Evolutionary conservation across 2,329 filamentous ascomycete genomes (phyloP).

Genomic region (Fusarium miscanthi): DNA sequence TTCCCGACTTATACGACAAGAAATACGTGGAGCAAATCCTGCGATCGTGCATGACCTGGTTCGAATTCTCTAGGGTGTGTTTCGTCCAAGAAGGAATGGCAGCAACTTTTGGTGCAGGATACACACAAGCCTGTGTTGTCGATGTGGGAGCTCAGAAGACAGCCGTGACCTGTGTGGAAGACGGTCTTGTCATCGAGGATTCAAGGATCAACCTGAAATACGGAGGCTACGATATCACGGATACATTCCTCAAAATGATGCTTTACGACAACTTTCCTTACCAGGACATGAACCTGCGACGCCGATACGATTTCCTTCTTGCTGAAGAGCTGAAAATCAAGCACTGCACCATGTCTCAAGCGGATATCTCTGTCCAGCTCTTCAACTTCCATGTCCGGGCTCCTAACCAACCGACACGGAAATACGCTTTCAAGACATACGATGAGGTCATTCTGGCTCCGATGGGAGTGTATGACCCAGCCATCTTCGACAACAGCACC

Average conservation of each 20-base stretch:
- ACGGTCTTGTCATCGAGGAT: conserved; percentile 93
- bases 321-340: conserved; percentile 97
- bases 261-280: conserved; percentile 96
- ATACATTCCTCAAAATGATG: conserved; percentile 98
- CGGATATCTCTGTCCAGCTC: conserved; percentile 87
- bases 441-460: conserved; percentile 95
- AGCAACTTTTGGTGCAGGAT: conserved; percentile 93
- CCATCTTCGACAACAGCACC: conserved; percentile 82
- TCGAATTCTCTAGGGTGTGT: conserved; percentile 88
- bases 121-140: conserved; percentile 92
- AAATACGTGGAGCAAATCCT: conserved; percentile 87
- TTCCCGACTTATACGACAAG: conserved; percentile 97
- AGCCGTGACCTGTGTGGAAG: conserved; percentile 95
- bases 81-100: conserved; percentile 97
- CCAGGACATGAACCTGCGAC: conserved; percentile 88
- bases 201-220: conserved; percentile 96
- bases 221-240: conserved; percentile 91
- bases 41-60: conserved; percentile 87
- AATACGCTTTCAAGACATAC: conserved; percentile 96
- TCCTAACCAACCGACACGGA: conserved; percentile 87
- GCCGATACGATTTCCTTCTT: conserved; percentile 90
- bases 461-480: conserved; percentile 92
- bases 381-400: conserved; percentile 92
- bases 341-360: conserved; percentile 90
- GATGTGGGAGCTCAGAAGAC: conserved; percentile 98